Evolutionary conservation across 2,329 filamentous ascomycete species (phyloP).

Genomic region (Falciphora oryzae): DNA sequence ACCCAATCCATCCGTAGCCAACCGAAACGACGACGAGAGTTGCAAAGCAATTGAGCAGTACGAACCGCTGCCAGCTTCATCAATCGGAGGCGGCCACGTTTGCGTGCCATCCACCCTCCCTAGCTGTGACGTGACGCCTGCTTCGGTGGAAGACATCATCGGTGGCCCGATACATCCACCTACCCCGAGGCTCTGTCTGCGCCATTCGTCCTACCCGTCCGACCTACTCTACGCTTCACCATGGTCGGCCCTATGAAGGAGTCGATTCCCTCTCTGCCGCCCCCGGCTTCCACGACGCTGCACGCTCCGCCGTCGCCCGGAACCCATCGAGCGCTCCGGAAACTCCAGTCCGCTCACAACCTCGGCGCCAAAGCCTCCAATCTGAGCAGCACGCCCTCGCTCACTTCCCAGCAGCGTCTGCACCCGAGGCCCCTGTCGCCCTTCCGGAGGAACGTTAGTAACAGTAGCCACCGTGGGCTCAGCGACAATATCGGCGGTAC

Average conservation of each 20-base stretch:
- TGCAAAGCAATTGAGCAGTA: too few relatives aligned
- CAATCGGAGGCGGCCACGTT: too few relatives aligned
- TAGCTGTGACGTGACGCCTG: too few relatives aligned
- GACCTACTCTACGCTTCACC: slow-evolving; percentile 3
- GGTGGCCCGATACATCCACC: too few relatives aligned
- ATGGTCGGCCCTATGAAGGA: slow-evolving; percentile 29
- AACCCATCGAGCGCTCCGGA: slow-evolving; percentile 62
- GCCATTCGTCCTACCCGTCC: too few relatives aligned
- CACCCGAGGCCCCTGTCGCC: slow-evolving; percentile 28
- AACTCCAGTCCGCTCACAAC: slow-evolving; percentile 70
- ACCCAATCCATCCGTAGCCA: too few relatives aligned
- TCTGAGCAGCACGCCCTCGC: slow-evolving; percentile 35
- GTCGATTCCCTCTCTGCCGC: slow-evolving; percentile 19
- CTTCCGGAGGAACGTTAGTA: slow-evolving; percentile 8
- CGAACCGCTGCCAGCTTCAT: too few relatives aligned
- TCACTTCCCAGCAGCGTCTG: slow-evolving; percentile 43
- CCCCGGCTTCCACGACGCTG: slow-evolving; percentile 29
- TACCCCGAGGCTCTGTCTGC: too few relatives aligned
- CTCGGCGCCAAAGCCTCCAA: slow-evolving; percentile 49
- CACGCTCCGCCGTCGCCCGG: slow-evolving; percentile 56
- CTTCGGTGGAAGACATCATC: too few relatives aligned
- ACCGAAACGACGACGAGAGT: too few relatives aligned
- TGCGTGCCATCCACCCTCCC: too few relatives aligned
- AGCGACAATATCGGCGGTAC: slow-evolving; percentile 6
- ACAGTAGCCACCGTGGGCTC: not conserved